Evolutionary conservation across 805 yeast genomes (phyloP), one percentile per base, ranked within the genome.

Genomic region (Lipomyces spencermartinsiae): DNA sequence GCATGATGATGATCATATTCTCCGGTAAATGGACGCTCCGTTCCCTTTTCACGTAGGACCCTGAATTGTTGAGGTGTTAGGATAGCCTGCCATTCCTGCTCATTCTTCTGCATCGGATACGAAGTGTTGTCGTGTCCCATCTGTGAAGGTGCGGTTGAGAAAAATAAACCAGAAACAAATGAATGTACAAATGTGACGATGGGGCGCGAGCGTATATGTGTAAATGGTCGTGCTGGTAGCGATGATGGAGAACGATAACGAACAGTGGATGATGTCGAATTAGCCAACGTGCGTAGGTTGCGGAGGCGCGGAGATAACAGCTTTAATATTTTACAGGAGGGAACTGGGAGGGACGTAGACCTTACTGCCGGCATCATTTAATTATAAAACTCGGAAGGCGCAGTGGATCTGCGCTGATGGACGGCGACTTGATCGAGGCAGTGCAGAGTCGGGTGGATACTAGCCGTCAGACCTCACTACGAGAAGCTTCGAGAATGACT

Each of bases 81-180:
- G 0, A 86, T 79, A 0, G 97, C 95, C 74, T 85, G 83, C 98
- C 99, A 94, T 77, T 91, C 93, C 1, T 79, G 75, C n/a, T 65
- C 69, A 51, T 64, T 33, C 58, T 68, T 68, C 35, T 25, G 53
- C 43, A 61, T 56, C 8, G 71, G 70, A 39, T 62, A 68, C 19
- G 57, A 37, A 16, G 59, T 29, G 22, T 61, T 29, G 59, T 57
- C 63, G 9, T 51, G 46, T 16, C 57, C 57, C 59, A 59, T 64
- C 14, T 58, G 43, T 49, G 61, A 49, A 16, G 31, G 34, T 25
- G 33, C 6, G 5, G 31, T 39, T 31, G 46, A 49, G 57, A 29
- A 33, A 58, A 49, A 14, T 56, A 55, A 5, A 46, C 25, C 35
- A 58, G 51, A 37, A 39, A 62, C 51, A 34, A 16, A 43, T 7